Evolutionary conservation across 345 rosid species (phyloP).

Genomic region (Murraya paniculata): DNA sequence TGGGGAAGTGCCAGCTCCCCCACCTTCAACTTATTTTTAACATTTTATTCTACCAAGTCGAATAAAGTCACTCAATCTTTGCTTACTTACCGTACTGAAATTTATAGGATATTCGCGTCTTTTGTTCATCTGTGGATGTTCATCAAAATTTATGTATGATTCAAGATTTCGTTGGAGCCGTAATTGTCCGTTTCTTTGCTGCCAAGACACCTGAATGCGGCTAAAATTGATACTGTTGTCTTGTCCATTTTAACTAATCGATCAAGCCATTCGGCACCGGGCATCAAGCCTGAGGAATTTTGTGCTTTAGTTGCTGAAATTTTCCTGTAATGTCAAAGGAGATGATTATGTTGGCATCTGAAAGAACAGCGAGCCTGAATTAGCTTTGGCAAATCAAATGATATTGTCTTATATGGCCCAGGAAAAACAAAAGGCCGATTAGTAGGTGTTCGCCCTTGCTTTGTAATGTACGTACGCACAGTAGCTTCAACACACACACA

Average conservation of each 20-base stretch:
- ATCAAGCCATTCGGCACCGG: neutral
- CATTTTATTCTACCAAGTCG: too few species aligned
- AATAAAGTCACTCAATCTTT: too few species aligned
- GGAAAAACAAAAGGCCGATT: neutral
- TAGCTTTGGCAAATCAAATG: neutral
- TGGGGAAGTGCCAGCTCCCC: too few species aligned
- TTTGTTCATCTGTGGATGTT: too few species aligned
- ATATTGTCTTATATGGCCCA: neutral
- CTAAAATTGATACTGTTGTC: neutral
- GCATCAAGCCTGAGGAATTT: neutral
- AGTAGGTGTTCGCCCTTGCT: neutral
- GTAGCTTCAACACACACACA: neutral
- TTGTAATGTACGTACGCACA: neutral
- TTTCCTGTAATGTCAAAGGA: neutral
- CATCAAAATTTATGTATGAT: too few species aligned
- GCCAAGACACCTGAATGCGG: neutral
- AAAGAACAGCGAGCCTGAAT: neutral
- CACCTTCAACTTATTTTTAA: too few species aligned
- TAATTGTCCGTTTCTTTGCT: neutral
- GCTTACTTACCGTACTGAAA: too few species aligned
- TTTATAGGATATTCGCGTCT: too few species aligned
- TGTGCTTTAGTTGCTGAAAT: neutral
- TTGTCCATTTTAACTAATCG: neutral
- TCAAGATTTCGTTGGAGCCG: too few species aligned
- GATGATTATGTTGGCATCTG: neutral